Conservation (phyloP, 371 early-diverging fungal species). For the Phascolomyces articulosus region DNA sequence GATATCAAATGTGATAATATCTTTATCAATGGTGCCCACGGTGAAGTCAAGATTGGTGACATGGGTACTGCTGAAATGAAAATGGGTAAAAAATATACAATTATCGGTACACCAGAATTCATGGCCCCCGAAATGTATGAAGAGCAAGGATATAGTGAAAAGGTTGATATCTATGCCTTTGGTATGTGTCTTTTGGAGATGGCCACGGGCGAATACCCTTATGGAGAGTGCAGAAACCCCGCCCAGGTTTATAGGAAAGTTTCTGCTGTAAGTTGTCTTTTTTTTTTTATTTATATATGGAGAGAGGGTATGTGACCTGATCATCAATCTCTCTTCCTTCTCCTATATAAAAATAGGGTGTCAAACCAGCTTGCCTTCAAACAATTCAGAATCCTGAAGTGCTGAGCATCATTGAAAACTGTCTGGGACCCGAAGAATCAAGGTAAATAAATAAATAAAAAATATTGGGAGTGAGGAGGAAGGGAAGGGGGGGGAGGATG, state of each 20-base stretch:
- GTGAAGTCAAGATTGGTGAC: slow-evolving; percentile 92
- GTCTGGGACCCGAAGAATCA: slow-evolving; percentile 69
- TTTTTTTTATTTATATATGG: not conserved
- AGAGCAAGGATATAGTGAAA: slow-evolving; percentile 85
- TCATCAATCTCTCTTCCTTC: not conserved
- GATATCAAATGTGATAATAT: slow-evolving; percentile 88
- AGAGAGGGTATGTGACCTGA: not conserved
- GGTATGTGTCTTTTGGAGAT: slow-evolving; percentile 93
- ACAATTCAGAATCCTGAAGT: slow-evolving; percentile 75
- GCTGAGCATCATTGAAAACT: slow-evolving; percentile 72
- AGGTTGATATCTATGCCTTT: slow-evolving; percentile 92
- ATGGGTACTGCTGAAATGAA: slow-evolving; percentile 70
- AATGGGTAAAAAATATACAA: slow-evolving; percentile 60
- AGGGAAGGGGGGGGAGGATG: too few species aligned
- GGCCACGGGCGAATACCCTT: slow-evolving; percentile 90
- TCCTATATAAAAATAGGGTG: slow-evolving; percentile 32
- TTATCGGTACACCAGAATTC: slow-evolving; percentile 86
- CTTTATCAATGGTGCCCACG: slow-evolving; percentile 89
- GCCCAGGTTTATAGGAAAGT: slow-evolving; percentile 89
- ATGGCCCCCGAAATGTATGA: slow-evolving; percentile 95
- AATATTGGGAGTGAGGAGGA: too few species aligned
- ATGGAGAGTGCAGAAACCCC: slow-evolving; percentile 86
- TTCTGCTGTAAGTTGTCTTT: slow-evolving; percentile 54
- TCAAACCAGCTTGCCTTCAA: slow-evolving; percentile 79
- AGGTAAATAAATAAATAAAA: slow-evolving; percentile 23